Base-by-base conservation (phyloP, 179 eudicot genomes). In the Silene vulgaris region DNA sequence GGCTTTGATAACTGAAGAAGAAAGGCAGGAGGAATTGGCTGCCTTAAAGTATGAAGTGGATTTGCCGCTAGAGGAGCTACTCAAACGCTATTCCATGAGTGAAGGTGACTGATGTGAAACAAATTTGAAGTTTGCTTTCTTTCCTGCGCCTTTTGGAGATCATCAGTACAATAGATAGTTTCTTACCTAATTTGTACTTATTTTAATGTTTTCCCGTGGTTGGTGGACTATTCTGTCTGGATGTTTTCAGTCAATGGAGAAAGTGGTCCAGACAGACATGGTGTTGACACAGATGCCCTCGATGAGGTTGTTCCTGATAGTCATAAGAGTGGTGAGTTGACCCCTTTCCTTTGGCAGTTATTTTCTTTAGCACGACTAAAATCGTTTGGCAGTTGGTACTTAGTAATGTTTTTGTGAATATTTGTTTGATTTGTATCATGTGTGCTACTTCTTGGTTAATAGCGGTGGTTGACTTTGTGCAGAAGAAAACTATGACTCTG, bases 1-100 rank as follows among this genome's bases (percentile, higher is more conserved):
- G 82, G 99, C 97, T 77, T 82, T 85, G 63, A 92, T 92, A 82
- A 93, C 99, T 8, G 87, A 81, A 79, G 97, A 89, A 77, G 99
- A 90, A 82, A 85, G 97, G 76, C 84, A 83, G 75, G 99, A 93
- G 79, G 97, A 96, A 79, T 82, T 96, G 80, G 87, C 79, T 76
- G 97, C 96, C 66, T 82, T 96, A 74, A 90, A 87, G 69, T 77
- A 84, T 85, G 99, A 96, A 89, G 82, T 84, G 69, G 97, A 93
- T 78, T 69, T 96, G 78, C 99, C 99, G 60, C 82, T 96, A 3
- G 93, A 91, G 76, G 97, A 89, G 89, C 77, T 96, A 64, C 92
- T 96, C 28, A 88, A 86, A 71, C 91, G 90, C 61, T 93, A 93
- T 83, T 77, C 85, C 19, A 71, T 76, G 72, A 78, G 57, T 61